Evolutionary conservation across 306 rosid genomes (phyloP), one percentile per base, ranked within the genome.

Genomic region (Neltuma alba): DNA sequence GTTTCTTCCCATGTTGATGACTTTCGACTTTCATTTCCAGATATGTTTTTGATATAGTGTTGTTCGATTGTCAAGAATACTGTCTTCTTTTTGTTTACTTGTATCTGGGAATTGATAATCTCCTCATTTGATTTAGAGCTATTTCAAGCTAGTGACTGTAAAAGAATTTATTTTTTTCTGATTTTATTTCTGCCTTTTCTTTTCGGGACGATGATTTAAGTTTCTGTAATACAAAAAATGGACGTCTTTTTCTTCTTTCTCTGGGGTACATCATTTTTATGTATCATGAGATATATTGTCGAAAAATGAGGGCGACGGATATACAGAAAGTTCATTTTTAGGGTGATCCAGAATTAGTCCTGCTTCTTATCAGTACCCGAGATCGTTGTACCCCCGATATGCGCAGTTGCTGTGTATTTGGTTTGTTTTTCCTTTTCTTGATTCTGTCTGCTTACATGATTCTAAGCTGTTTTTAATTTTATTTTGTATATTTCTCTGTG

Each of bases 321-420:
- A n/a, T 45, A 31, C 28, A 71, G 61, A 36, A 76, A 68, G 21
- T 70, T 67, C 7, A 23, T 79, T 38, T 36, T 44, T 81, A 3
- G 60, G 70, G 57, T 70, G 88, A 85, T 78, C 81, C 61, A 70
- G 10, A 10, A 74, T 61, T 31, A 28, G 33, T 68, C 80, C 16
- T 45, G 14, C 33, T 63, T 20, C 15, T 58, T 18, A 47, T 61
- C 14, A 3, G 48, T n/a, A 13, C 69, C 40, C 52, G 66, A 54
- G 65, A 73, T 73, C 50, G 25, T n/a, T 25, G 33, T 23, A 60
- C 16, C 2, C 11, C 54, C n/a, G 6, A 21, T 61, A 60, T 40
- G 55, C 25, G 47, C 64, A 8, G 63, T 41, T 15, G 33, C 27
- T 20, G 41, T 18, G 18, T 48, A 6, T 48, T 20, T 9, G 2